Evolutionary conservation across 2,329 filamentous ascomycete species (phyloP).

Genomic region (Fusarium praegraminearum): DNA sequence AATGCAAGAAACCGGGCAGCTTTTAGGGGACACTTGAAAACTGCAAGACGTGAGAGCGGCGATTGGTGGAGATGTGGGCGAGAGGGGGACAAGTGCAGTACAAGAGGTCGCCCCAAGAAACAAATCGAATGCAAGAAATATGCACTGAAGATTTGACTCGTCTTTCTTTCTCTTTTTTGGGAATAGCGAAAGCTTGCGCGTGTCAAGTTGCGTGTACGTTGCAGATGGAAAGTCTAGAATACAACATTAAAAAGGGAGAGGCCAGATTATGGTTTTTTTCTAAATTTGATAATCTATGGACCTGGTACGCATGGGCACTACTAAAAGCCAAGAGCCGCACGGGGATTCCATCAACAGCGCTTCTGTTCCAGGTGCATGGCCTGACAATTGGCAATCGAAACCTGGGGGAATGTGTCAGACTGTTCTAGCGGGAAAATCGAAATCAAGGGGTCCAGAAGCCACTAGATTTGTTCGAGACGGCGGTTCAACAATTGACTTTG

Average conservation of each 20-base stretch:
- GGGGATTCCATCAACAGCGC: conserved; percentile 27
- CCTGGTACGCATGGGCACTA: conserved; percentile 14
- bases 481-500: background rate
- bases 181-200: conserved; percentile 13
- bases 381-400: conserved; percentile 43
- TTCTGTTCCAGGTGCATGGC: conserved; percentile 40
- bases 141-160: conserved; percentile 2
- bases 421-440: conserved; percentile 37
- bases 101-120: conserved; percentile 34
- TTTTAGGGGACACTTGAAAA: conserved; percentile 18
- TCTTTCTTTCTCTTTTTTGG: conserved; percentile 1
- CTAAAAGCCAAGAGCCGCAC: conserved; percentile 42
- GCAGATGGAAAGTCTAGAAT: conserved; percentile 18
- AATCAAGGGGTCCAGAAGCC: conserved; percentile 18
- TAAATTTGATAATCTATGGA: conserved; percentile 36
- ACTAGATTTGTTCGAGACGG: conserved; percentile 12
- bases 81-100: conserved; percentile 32
- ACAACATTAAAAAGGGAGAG: conserved; percentile 18
- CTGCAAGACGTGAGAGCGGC: conserved; percentile 22
- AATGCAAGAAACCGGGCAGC: conserved; percentile 37
- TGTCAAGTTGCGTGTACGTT: conserved; percentile 7
- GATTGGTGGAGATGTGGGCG: conserved; percentile 40
- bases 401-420: conserved; percentile 41
- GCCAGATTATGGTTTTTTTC: conserved; percentile 44
- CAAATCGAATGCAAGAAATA: conserved; percentile 36